Base-by-base conservation (phyloP, 192 early-diverging fungal species). In the Thamnidium elegans region DNA sequence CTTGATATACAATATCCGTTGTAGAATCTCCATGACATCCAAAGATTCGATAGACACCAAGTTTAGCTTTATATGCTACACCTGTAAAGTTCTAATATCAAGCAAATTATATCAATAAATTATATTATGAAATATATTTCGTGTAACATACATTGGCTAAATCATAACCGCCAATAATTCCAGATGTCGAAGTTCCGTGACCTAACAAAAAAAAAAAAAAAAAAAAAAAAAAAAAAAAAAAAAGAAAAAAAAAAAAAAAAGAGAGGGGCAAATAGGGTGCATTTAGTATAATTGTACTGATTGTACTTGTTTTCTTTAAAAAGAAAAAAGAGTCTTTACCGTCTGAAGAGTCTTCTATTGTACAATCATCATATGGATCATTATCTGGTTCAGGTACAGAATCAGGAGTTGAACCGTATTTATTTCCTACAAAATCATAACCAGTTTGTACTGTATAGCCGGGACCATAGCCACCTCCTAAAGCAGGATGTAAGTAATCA, bases 11-110 rank as follows among this genome's bases (percentile, higher is more conserved):
- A 43, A 92, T 63, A 53, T 92, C 92, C 20, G 84, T 81, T 46
- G 77, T 72, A 4, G 81, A 76, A 19, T 73, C 74, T 55, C 86
- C 86, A 59, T 76, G 80, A 70, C 93, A 94, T 13, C 90, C 89
- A 69, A 91, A 90, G 17, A 94, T 81, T 54, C 93, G 79, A 79
- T 90, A 97, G 6, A 82, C 82, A 7, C 88, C 89, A 32, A 95
- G 74, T 0, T 81, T 90, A 46, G 86, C 86, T 15, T 74, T 71
- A 21, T 82, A 86, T 1, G 85, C 87, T 21, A 91, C 85, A 47
- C 89, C 89, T 2, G 74, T 74, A 14, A 84, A 84, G 31, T 66
- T 66, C 72, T 74, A 55, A n/a, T n/a, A n/a, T n/a, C n/a, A 48
- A 17, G 13, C 6, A 48, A 48, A 5, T 48, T 0, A 39, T 39